Evolutionary conservation across 495 filamentous ascomycete genomes (phyloP).

Genomic region (Penicillium steckii): DNA sequence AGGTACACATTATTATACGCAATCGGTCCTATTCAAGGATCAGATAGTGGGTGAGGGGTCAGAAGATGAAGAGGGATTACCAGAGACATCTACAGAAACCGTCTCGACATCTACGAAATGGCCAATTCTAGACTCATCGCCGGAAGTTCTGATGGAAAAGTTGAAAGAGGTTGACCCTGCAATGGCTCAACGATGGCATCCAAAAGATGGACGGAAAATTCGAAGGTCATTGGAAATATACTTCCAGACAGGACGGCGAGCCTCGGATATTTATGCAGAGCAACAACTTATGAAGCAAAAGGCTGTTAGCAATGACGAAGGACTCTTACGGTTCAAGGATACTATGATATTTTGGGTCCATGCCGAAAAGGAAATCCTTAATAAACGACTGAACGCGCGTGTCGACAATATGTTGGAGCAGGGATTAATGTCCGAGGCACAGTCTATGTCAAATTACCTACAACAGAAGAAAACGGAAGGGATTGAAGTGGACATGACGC

Average conservation of each 20-base stretch:
- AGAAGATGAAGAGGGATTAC: conserved; percentile 20
- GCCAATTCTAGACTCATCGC: conserved; percentile 69
- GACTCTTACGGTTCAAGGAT: conserved; percentile 50
- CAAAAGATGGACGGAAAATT: conserved; percentile 87
- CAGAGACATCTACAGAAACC: conserved; percentile 16
- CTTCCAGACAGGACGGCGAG: conserved; percentile 70
- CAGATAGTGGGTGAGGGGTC: conserved; percentile 48
- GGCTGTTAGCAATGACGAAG: conserved; percentile 22
- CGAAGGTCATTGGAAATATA: conserved; percentile 86
- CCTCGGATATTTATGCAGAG: conserved; percentile 85
- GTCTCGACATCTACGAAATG: conserved; percentile 45
- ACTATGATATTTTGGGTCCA: conserved; percentile 85
- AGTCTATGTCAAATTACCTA: conserved; percentile 56
- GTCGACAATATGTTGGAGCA: conserved; percentile 78
- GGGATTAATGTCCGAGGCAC: conserved; percentile 71
- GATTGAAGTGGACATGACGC: conserved; percentile 60
- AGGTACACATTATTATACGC: conserved; percentile 92
- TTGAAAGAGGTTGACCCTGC: conserved; percentile 78
- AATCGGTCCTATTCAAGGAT: conserved; percentile 78
- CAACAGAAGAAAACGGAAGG: conserved; percentile 46
- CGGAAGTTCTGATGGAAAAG: conserved; percentile 67
- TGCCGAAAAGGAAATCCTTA: conserved; percentile 62
- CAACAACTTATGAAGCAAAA: conserved; percentile 48
- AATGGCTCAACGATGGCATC: conserved; percentile 93
- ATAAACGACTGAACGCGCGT: conserved; percentile 67